Percentiles rank a stretch among this genome's conserved stretches.
Conservation (phyloP, 257 asterid species). For the Rhazya stricta region DNA sequence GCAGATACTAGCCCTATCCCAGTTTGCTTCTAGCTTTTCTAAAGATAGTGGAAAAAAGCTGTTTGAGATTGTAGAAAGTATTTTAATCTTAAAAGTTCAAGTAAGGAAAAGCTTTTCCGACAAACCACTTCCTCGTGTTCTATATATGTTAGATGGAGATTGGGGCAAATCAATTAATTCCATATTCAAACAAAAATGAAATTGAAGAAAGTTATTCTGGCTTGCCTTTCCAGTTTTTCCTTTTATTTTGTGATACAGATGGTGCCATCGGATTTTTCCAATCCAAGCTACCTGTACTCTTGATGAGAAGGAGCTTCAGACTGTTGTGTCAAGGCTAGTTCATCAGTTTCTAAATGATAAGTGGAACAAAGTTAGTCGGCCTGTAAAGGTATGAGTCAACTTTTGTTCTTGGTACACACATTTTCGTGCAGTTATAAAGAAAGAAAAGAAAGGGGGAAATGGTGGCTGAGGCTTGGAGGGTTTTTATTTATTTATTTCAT, state of each 20-base stretch:
- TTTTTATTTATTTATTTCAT: too few relatives aligned
- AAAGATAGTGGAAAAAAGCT: not conserved
- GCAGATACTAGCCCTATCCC: not conserved
- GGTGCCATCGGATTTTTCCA: constrained; percentile 53
- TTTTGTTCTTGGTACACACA: not conserved
- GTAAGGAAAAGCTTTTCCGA: not conserved
- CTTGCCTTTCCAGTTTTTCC: not conserved
- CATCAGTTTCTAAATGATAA: constrained; percentile 25
- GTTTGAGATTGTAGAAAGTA: not conserved
- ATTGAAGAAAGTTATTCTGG: not conserved
- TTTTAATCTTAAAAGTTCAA: not conserved
- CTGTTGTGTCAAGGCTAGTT: constrained; percentile 34
- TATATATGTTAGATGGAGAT: not conserved
- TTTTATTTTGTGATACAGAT: constrained; percentile 28
- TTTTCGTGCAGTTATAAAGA: not conserved
- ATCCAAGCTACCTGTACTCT: constrained; percentile 42
- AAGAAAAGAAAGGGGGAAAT: not conserved
- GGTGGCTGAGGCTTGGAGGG: not conserved
- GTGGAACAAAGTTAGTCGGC: constrained; percentile 20
- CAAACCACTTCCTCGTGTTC: not conserved
- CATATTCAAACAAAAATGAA: not conserved
- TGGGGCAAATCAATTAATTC: not conserved
- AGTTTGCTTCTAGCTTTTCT: not conserved
- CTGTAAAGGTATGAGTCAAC: constrained; percentile 33
- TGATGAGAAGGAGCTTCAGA: constrained; percentile 33